Conservation (phyloP, 345 rosid species). For the Turnera subulata region DNA sequence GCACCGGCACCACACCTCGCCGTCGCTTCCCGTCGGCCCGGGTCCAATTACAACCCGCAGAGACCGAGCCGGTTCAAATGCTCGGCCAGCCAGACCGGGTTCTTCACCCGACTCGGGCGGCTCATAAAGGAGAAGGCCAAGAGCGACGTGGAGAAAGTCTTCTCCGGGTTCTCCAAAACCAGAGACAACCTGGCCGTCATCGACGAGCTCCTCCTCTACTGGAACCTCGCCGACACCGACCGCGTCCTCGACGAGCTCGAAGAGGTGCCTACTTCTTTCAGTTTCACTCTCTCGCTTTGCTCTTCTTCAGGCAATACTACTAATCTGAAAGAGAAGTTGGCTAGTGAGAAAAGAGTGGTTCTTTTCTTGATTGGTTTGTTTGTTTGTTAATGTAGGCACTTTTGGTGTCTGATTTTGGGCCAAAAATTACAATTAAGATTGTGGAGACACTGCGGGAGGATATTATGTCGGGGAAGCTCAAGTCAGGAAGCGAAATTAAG, state of each 20-base stretch:
- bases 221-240: constrained; percentile 95
- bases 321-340: not conserved
- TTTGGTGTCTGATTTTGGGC: constrained; percentile 93
- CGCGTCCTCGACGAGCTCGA: constrained; percentile 88
- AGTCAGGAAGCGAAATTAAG: constrained; percentile 91
- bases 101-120: constrained; percentile 84
- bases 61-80: constrained; percentile 41
- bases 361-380: not conserved
- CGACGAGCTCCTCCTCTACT: constrained; percentile 86
- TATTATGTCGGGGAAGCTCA: constrained; percentile 75
- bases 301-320: not conserved
- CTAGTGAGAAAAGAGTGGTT: too few species aligned
- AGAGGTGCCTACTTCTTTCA: constrained; percentile 46
- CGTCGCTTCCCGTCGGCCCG: constrained; percentile 19
- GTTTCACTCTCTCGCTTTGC: not conserved
- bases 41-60: not conserved
- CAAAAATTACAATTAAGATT: constrained; percentile 75
- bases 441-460: constrained; percentile 84
- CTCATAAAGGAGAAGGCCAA: constrained; percentile 88
- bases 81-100: constrained; percentile 75
- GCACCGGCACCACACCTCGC: constrained; percentile 15
- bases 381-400: constrained; percentile 42
- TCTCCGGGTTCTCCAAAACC: constrained; percentile 90
- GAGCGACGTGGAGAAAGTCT: constrained; percentile 86
- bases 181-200: constrained; percentile 87